A percentile compares a stretch with the other conserved stretches of the same genome.
phyloP scores from a whole-genome alignment of 225 moss, liverwort and hornwort genomes.

The Pseudoscleropodium purum region DNA sequence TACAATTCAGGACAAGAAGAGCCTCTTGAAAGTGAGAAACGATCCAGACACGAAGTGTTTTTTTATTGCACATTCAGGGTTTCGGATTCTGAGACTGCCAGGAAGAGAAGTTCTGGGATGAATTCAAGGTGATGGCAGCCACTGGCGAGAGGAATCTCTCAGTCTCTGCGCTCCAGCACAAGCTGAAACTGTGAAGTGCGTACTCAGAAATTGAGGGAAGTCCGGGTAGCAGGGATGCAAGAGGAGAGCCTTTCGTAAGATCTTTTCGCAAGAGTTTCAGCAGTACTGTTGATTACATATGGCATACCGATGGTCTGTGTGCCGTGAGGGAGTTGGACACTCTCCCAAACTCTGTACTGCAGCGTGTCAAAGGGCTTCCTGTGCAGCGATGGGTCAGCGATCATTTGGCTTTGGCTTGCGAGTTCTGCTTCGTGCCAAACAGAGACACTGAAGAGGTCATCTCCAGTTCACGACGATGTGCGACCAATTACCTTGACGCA shows the following conservation, averaged over 20 bases:
- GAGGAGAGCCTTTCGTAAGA: background rate
- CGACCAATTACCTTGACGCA: background rate
- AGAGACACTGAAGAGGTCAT: background rate
- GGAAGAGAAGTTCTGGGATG: background rate
- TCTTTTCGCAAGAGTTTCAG: background rate
- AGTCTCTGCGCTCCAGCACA: background rate
- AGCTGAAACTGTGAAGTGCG: background rate
- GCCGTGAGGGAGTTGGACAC: background rate
- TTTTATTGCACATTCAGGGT: background rate
- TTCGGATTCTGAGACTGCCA: background rate
- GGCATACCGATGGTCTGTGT: background rate
- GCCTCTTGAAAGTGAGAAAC: background rate
- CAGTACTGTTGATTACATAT: background rate
- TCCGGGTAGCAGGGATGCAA: background rate
- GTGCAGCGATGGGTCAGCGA: background rate
- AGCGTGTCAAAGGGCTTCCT: background rate
- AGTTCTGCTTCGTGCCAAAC: background rate
- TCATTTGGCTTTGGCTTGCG: background rate
- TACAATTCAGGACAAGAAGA: too few relatives aligned
- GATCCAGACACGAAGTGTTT: background rate
- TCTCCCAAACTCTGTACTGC: background rate
- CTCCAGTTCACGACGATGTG: background rate
- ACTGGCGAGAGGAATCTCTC: background rate
- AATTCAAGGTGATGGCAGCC: background rate
- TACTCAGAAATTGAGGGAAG: background rate